Conservation (phyloP, 1,284 basidiomycete species). For the Trichosporon sp. region DNA sequence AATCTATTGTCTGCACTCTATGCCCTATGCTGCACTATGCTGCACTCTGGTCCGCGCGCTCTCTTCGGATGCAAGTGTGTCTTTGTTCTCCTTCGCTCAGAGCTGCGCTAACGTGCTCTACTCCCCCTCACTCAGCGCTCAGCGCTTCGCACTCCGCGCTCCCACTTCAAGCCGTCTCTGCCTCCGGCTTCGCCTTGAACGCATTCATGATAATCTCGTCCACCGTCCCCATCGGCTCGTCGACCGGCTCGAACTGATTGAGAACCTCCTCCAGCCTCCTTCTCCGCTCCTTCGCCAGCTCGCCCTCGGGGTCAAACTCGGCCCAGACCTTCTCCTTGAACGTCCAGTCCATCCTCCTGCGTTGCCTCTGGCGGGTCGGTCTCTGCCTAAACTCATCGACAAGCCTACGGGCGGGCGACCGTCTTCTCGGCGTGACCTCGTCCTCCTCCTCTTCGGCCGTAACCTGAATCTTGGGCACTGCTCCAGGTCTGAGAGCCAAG, state of each 20-base stretch:
- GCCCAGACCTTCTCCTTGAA: conserved; percentile 12
- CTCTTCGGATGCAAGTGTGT: too few relatives aligned
- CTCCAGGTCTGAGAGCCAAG: conserved; percentile 37
- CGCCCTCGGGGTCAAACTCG: neutral
- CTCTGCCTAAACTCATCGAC: neutral
- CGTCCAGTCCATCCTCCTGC: conserved; percentile 10
- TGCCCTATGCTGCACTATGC: neutral
- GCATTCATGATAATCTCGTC: neutral
- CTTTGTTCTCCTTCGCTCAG: neutral
- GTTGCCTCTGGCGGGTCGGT: neutral
- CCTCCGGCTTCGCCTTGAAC: neutral
- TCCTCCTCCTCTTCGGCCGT: neutral
- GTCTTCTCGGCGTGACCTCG: neutral
- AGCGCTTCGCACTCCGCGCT: too few relatives aligned
- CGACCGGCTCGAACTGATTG: neutral
- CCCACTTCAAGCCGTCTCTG: neutral
- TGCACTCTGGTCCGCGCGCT: too few relatives aligned
- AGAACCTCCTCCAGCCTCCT: neutral
- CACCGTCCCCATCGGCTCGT: conserved; percentile 1
- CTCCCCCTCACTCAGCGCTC: too few relatives aligned
- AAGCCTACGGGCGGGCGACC: neutral
- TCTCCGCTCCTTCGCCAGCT: neutral
- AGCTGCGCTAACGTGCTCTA: too few relatives aligned
- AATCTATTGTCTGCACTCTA: neutral
- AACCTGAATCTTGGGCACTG: neutral